phyloP scores from a whole-genome alignment of 116 monocot genomes.

The Trichopus zeylanicus region DNA sequence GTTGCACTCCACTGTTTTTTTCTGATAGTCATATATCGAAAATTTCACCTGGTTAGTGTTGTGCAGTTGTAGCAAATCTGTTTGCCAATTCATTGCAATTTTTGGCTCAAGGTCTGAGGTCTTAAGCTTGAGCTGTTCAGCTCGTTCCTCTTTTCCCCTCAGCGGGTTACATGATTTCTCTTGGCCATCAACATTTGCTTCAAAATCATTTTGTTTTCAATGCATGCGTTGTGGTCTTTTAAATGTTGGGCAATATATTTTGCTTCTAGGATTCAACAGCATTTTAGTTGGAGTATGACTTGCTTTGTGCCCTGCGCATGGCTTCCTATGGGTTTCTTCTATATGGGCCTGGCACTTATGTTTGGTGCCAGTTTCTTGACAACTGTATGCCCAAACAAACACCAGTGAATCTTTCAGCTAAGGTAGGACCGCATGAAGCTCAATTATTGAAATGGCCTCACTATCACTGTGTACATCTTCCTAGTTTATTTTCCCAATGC shows the following conservation, averaged over 20 bases:
- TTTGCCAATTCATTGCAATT: too few species aligned
- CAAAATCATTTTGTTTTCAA: not conserved
- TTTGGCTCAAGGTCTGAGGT: too few species aligned
- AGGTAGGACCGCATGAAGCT: constrained; percentile 28
- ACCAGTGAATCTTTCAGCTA: constrained; percentile 50
- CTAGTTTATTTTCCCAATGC: too few species aligned
- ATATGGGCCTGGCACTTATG: constrained; percentile 91
- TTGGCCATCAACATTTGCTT: not conserved
- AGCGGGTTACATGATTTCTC: too few species aligned
- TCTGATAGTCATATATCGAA: too few species aligned
- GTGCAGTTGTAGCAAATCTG: too few species aligned
- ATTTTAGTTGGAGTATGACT: constrained; percentile 54
- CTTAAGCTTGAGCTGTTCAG: too few species aligned
- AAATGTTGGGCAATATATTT: not conserved
- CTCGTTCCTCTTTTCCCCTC: too few species aligned
- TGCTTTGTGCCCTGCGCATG: constrained; percentile 82
- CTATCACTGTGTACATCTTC: not conserved
- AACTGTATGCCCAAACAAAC: constrained; percentile 48
- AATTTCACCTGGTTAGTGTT: too few species aligned
- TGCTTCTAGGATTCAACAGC: constrained; percentile 27
- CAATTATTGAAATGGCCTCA: not conserved
- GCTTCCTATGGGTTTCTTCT: constrained; percentile 88
- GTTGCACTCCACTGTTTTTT: too few species aligned
- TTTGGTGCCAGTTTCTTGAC: constrained; percentile 87
- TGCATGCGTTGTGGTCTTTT: not conserved